These are phyloP conservation scores for Trichoderma cornu-damae DNA, from an alignment of 2,329 filamentous ascomycete species.

Conservation along the genomic window DNA sequence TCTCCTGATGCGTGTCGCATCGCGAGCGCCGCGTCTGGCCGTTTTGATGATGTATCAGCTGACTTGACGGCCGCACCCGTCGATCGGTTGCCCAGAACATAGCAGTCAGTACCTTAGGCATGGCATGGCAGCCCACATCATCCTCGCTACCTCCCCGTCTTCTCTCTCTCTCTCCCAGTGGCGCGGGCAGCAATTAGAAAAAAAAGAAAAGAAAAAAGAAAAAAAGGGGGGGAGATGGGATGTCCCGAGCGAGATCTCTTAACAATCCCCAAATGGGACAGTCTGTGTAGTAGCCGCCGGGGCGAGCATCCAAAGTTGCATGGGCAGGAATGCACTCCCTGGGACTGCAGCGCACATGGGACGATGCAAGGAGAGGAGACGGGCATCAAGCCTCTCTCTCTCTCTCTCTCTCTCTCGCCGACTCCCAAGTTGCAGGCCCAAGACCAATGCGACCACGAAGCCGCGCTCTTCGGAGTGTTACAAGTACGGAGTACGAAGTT, in stretches of 20 bases:
- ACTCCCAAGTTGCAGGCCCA: neutral
- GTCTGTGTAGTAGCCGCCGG: too few relatives aligned
- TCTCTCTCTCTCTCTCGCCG: neutral
- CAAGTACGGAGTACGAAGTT: too few relatives aligned
- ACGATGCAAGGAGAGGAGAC: slow-evolving; percentile 2
- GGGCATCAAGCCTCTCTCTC: too few relatives aligned
- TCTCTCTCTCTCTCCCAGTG: neutral
- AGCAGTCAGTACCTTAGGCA: too few relatives aligned
- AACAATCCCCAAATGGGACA: too few relatives aligned
- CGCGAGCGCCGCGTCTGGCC: neutral
- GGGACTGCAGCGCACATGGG: neutral
- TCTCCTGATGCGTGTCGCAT: slow-evolving; percentile 12
- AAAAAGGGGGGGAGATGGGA: neutral
- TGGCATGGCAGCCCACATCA: too few relatives aligned
- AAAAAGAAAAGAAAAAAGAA: too few relatives aligned
- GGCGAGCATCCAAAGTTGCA: neutral
- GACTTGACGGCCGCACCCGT: slow-evolving; percentile 12
- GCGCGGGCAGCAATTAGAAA: neutral
- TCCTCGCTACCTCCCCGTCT: neutral
- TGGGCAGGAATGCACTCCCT: neutral
- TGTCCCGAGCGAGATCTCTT: neutral
- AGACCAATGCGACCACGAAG: neutral
- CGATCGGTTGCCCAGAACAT: slow-evolving; percentile 3
- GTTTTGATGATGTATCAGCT: slow-evolving; percentile 1
- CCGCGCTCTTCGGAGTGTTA: slow-evolving; percentile 2